Percentiles rank a stretch among this genome's conserved stretches.
Conservation (phyloP, 495 filamentous ascomycete genomes). For the Daldinia caldariorum region DNA sequence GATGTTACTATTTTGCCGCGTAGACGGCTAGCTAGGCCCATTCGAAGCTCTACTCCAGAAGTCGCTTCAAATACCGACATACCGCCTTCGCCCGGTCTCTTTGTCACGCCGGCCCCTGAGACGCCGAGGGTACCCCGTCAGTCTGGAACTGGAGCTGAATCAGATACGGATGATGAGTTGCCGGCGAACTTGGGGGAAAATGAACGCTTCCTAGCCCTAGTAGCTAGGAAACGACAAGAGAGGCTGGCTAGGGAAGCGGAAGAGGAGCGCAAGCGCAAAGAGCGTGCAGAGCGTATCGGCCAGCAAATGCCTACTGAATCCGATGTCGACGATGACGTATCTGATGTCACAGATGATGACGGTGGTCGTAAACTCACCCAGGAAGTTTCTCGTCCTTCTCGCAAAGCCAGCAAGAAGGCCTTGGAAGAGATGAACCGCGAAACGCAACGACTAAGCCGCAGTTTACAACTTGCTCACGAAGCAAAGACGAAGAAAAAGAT, state of each 20-base stretch:
- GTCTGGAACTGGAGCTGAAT: slow-evolving; percentile 40
- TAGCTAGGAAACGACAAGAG: slow-evolving; percentile 75
- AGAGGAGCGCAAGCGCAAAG: slow-evolving; percentile 60
- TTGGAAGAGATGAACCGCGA: slow-evolving; percentile 94
- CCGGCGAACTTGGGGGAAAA: slow-evolving; percentile 61
- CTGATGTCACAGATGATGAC: slow-evolving; percentile 64
- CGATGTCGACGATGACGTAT: slow-evolving; percentile 60
- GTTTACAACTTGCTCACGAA: slow-evolving; percentile 91
- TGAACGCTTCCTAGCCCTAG: slow-evolving; percentile 70
- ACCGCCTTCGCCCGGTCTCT: slow-evolving; percentile 48
- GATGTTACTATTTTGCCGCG: slow-evolving; percentile 46
- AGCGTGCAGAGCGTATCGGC: slow-evolving; percentile 56
- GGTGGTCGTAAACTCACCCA: slow-evolving; percentile 69
- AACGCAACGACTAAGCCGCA: slow-evolving; percentile 88
- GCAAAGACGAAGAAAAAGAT: slow-evolving; percentile 92
- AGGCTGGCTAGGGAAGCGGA: slow-evolving; percentile 70
- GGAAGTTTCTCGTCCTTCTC: slow-evolving; percentile 68
- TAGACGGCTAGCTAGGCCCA: slow-evolving; percentile 43
- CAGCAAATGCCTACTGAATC: slow-evolving; percentile 45
- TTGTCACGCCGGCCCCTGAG: slow-evolving; percentile 53
- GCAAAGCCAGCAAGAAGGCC: slow-evolving; percentile 95
- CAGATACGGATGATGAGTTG: slow-evolving; percentile 57
- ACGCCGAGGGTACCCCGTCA: slow-evolving; percentile 32
- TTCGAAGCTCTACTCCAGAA: slow-evolving; percentile 52
- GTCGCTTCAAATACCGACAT: slow-evolving; percentile 19